A percentile compares a stretch with the other conserved stretches of the same genome.
These are phyloP conservation scores for Phytophthora agathidicida DNA, from an alignment of 352 stramenopile genomes.

Conservation along the genomic window DNA sequence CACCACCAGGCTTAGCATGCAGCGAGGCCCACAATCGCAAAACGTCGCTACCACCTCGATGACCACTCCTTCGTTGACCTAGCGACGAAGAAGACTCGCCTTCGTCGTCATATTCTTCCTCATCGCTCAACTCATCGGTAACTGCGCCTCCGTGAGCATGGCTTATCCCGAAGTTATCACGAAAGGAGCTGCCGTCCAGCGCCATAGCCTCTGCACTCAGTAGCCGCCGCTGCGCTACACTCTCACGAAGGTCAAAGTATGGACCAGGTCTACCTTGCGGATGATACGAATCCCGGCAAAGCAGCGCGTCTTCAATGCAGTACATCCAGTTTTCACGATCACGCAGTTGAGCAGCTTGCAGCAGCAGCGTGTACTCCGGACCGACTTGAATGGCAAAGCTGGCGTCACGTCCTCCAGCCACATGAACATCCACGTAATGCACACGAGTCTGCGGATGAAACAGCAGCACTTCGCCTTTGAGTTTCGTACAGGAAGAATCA, in stretches of 20 bases:
- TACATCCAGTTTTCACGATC: conserved; percentile 85
- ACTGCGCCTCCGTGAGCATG: conserved; percentile 34
- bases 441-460: conserved; percentile 73
- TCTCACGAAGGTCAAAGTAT: conserved; percentile 58
- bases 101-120: conserved; percentile 41
- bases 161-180: conserved; percentile 34
- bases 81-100: conserved; percentile 35
- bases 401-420: conserved; percentile 54
- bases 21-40: conserved; percentile 39
- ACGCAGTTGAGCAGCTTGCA: conserved; percentile 59
- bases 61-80: conserved; percentile 17
- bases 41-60: conserved; percentile 21
- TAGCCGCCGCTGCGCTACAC: conserved; percentile 55
- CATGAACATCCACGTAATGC: conserved; percentile 74
- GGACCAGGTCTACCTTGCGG: conserved; percentile 36
- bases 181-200: conserved; percentile 32
- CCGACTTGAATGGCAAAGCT: conserved; percentile 72
- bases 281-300: conserved; percentile 78
- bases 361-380: conserved; percentile 58
- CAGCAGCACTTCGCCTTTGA: conserved; percentile 80
- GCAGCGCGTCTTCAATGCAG: conserved; percentile 74
- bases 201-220: conserved; percentile 65
- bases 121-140: conserved; percentile 33
- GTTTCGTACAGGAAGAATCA: conserved; percentile 50
- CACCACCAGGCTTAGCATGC: conserved; percentile 43